Evolutionary conservation across 2,329 filamentous ascomycete genomes (phyloP), one percentile per base, ranked within the genome.

Genomic region (Trichoderma semiorbis): DNA sequence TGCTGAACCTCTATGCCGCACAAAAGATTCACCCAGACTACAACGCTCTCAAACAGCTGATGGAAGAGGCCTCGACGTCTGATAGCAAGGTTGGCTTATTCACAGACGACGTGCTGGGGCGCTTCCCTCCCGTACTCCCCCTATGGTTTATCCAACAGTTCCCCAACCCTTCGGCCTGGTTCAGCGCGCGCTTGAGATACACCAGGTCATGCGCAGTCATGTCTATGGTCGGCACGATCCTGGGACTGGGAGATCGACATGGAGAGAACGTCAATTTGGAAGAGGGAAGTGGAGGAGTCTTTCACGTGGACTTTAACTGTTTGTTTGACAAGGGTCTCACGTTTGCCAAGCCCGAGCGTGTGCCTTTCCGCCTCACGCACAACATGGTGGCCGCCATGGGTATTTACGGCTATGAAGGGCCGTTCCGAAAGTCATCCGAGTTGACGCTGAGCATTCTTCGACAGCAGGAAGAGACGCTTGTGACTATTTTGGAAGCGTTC

Each of bases 231-330:
- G 96, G 96, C 64, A 97, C 97, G 71, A 95, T 98, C 63, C 88
- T 99, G 5, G 96, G 92, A 0, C 86, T 99, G 0, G 96, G 96
- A 50, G 96, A 99, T 81, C 91, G 96, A 5, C 96, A 99, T 82
- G 95, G 95, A 72, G 96, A 99, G 81, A 99, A 99, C 81, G 93
- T 99, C 70, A 89, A 98, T 34, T 90, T 99, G 36, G 94, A 98
- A 81, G 94, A 98, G 83, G 92, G 93, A 71, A 97, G 94, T 75
- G 96, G 97, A 58, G 95, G 95, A 66, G 91, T 97, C 3, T 93
- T 99, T 81, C 96, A 99, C 81, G 97, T 99, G 60, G 96, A 99
- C 83, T 99, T 99, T 87, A 99, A 99, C 83, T 99, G 97, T 81
- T 90, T 99, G 5, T 99, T 99, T 80, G 97, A 99, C 84, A 99